Base-by-base conservation (phyloP, 2,329 filamentous ascomycete genomes). In the Curvularia lunata region DNA sequence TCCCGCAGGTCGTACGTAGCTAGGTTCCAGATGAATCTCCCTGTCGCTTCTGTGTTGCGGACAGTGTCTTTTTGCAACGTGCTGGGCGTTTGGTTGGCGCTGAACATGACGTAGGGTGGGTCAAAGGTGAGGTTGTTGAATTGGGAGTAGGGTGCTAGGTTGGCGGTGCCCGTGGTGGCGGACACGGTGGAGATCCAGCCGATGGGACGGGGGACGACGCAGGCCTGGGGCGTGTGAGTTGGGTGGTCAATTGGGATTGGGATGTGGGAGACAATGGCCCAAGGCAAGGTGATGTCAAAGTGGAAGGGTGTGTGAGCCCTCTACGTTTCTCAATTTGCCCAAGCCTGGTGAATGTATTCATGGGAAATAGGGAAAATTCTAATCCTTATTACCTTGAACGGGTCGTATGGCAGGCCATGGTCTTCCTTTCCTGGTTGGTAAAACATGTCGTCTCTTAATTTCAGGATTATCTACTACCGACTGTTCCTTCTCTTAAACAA, bases 61-160 rank as follows among this genome's bases (percentile, higher is more conserved):
- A 85, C 83, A 0, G 81, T 86, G 72, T 88, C 84, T 68, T 88
- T 88, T 56, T 82, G 81, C 0, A 64, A 50, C 2, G 67, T 68
- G 8, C 72, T 61, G 0, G 79, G 73, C 0, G 81, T 84, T 68
- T 86, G 83, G 72, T 88, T 87, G 2, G 83, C 80, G 32, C 77
- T 78, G 79, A 88, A 88, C 82, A 88, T 85, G 27, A 88, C 82
- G 66, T 86, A 86, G 0, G 85, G 85, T 0, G 85, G 85, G 67
- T 86, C 84, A 73, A 86, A 88, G 30, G 83, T 86, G 0, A 88
- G 79, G 62, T 87, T 87, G 72, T 84, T 86, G 79, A 88, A 88
- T 72, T 88, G 85, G 0, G 77, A 82, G 74, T 85, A 88, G 0
- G 85, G 85, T 0, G 85, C 85, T 2, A 88, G 80, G 63, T 87